phyloP scores from a whole-genome alignment of 805 yeast species.

The Candida endomychidarum region DNA sequence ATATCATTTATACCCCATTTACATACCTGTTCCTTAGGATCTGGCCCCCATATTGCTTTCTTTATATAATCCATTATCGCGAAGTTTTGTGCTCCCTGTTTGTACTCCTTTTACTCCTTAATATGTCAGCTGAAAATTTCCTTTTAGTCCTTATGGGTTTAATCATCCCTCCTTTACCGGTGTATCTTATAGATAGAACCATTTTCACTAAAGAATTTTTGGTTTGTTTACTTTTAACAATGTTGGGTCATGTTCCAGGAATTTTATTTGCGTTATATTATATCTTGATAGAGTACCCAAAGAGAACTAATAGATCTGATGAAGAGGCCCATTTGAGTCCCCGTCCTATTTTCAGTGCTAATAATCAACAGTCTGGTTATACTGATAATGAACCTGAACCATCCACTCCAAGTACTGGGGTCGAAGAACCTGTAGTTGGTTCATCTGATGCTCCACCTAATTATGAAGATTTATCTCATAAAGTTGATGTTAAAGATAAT shows the following conservation, averaged over 20 bases:
- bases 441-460: slow-evolving; percentile 13
- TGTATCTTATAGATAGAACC: slow-evolving; percentile 30
- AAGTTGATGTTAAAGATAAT: slow-evolving; percentile 22
- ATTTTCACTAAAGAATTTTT: slow-evolving; percentile 35
- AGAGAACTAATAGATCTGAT: slow-evolving; percentile 16
- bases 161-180: slow-evolving; percentile 40
- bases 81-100: no score
- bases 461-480: slow-evolving; percentile 11
- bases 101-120: neutral
- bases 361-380: slow-evolving; percentile 7
- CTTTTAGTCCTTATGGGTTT: slow-evolving; percentile 32
- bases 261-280: slow-evolving; percentile 31
- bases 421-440: neutral
- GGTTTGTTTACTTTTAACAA: slow-evolving; percentile 29
- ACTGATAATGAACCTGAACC: slow-evolving; percentile 9
- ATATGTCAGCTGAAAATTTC: slow-evolving; percentile 19
- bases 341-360: neutral
- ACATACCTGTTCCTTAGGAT: slow-evolving; percentile 81
- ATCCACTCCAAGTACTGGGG: neutral
- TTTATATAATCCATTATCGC: slow-evolving; percentile 74
- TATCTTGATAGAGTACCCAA: slow-evolving; percentile 21
- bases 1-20: no score
- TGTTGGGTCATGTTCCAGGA: slow-evolving; percentile 36
- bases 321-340: slow-evolving; percentile 15
- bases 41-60: slow-evolving; percentile 94